Evolutionary conservation across 371 early-diverging fungal genomes (phyloP), one percentile per base, ranked within the genome.

Genomic region (Batkoa obscura): DNA sequence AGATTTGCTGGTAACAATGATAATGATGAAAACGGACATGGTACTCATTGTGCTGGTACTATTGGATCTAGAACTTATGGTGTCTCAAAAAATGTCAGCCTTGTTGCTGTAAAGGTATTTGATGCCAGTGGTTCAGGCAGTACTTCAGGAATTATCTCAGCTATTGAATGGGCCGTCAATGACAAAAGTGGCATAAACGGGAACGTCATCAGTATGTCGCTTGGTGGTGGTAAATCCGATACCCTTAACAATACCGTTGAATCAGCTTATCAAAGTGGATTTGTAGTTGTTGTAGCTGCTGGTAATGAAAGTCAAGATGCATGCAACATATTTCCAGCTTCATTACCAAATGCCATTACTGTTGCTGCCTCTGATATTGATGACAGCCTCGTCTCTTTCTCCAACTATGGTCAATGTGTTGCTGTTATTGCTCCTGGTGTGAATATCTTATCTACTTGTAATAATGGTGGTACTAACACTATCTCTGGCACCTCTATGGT

Each of bases 321-420:
- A 0, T 94, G 95, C 65, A 62, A 69, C 37, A 80, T 76, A 54
- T 86, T 88, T 0, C 95, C 98, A 15, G 88, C 86, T n/a, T 79
- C 84, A 10, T 82, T 83, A 1, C 68, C 74, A 8, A 71, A 79
- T 37, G 91, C 87, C 1, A 68, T 94, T 45, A 93, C 92, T 0
- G 93, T 92, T 4, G 98, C 91, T 6, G 88, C 89, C 0, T 81
- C 84, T 13, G 79, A 83, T 64, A 60, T 66, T 36, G 73, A 75
- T 48, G 88, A 88, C 66, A 72, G 71, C 0, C 70, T 80, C 37
- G 82, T 86, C 9, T 71, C 61, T 31, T 88, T 83, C 66, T 82
- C 84, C 34, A 84, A 88, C 58, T 71, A 68, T 57, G 92, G 91
- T 2, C 70, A 65, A 23, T 88, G 89, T 63, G 88, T 88, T 17